Evolutionary conservation across 2,329 filamentous ascomycete genomes (phyloP), one percentile per base, ranked within the genome.

Genomic region (Aspergillus aculeatinus): DNA sequence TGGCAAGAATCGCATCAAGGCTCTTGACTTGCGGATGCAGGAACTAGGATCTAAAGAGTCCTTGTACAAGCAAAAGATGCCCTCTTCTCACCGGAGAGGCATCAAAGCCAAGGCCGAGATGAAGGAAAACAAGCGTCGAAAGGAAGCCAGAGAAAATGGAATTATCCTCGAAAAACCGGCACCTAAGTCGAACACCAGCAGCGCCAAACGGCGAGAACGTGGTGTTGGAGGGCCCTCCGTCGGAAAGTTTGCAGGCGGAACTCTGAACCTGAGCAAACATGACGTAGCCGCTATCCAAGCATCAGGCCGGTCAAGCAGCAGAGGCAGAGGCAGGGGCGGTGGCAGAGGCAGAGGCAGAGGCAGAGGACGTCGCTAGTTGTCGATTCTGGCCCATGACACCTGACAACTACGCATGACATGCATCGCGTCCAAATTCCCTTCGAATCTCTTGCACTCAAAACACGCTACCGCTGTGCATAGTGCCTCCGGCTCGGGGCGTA

Each of bases 91-190:
- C 72, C 85, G 92, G 60, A 92, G 90, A 77, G 93, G 94, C n/a
- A 97, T 98, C 61, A 79, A 80, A 16, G 83, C 84, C 1, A 91
- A 92, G 55, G 85, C 85, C 23, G 80, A 74, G 1, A 76, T 81
- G 29, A 86, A 85, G 60, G 93, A 97, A 74, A 79, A 83, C 12
- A 89, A 84, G 79, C 80, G 94, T 55, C 82, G 94, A 42, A 82
- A 81, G 47, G 91, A 96, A 74, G 95, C 95, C 2, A 86, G 83
- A 70, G 94, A 98, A 81, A 96, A 94, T 68, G 95, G 94, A 5
- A 88, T 98, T 67, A 87, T 98, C 52, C 80, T 98, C 35, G 95
- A 98, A 80, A 80, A 80, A 39, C 73, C 74, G n/a, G 63, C 66
- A 10, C 65, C 60, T 23, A 81, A 78, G 65, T 65, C 69, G 48